phyloP scores from a whole-genome alignment of 495 filamentous ascomycete genomes.

The Tuber brumale region DNA sequence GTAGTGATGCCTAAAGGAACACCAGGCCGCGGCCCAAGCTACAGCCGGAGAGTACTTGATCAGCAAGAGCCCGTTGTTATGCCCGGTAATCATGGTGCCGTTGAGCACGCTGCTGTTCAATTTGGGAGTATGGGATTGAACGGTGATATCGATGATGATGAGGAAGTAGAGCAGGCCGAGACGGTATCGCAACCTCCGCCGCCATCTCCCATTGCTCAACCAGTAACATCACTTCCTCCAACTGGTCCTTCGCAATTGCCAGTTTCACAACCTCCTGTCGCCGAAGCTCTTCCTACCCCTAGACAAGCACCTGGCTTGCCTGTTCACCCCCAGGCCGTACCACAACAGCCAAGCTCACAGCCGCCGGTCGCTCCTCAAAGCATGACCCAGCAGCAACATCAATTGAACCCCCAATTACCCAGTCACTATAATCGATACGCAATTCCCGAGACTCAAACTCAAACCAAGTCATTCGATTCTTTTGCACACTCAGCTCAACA shows the following conservation, averaged over 20 bases:
- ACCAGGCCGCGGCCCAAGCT: conserved; percentile 57
- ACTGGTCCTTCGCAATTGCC: conserved; percentile 47
- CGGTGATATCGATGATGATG: conserved; percentile 88
- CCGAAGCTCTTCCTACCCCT: conserved; percentile 57
- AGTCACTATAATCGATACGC: conserved; percentile 68
- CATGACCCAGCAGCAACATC: conserved; percentile 44
- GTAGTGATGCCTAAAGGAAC: conserved; percentile 53
- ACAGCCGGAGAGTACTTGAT: conserved; percentile 65
- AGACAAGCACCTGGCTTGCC: conserved; percentile 65
- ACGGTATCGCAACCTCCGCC: conserved; percentile 90
- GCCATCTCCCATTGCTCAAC: conserved; percentile 83
- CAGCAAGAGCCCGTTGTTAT: conserved; percentile 97
- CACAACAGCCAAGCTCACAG: conserved; percentile 40
- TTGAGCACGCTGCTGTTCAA: conserved; percentile 89
- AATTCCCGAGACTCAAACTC: conserved; percentile 54
- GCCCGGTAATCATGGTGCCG: conserved; percentile 87
- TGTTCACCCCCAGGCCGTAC: conserved; percentile 53
- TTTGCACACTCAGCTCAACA: conserved; percentile 78
- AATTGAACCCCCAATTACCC: conserved; percentile 36
- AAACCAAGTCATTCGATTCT: conserved; percentile 75
- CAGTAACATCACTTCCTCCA: conserved; percentile 84
- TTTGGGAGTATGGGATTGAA: conserved; percentile 94
- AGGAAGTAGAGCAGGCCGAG: conserved; percentile 92
- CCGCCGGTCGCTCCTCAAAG: conserved; percentile 49
- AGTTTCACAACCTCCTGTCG: conserved; percentile 51